phyloP scores from a whole-genome alignment of 345 rosid genomes.

The Euclidium syriacum region DNA sequence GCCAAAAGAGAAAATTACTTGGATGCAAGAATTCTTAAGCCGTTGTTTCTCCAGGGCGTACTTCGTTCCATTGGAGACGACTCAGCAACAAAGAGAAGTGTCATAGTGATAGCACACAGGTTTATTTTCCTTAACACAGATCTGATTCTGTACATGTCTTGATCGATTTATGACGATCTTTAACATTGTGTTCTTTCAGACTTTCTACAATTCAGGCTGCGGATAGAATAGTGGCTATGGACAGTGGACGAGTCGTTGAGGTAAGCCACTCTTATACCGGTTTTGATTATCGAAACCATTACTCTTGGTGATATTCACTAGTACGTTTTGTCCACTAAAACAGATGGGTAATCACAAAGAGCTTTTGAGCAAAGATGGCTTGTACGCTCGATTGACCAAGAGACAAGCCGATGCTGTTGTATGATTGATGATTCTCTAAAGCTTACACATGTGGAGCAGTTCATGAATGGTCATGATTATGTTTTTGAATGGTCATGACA shows the following conservation, averaged over 20 bases:
- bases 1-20: neutral
- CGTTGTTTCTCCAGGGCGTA: slow-evolving; percentile 52
- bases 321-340: neutral
- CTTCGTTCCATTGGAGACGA: slow-evolving; percentile 67
- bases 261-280: slow-evolving; percentile 29
- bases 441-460: neutral
- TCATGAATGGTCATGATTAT: slow-evolving; percentile 25
- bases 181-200: slow-evolving; percentile 36
- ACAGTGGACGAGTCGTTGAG: slow-evolving; percentile 71
- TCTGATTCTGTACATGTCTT: neutral
- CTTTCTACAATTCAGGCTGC: slow-evolving; percentile 94
- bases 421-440: slow-evolving; percentile 34
- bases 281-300: neutral
- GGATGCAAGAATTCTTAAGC: neutral
- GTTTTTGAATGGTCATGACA: slow-evolving; percentile 26
- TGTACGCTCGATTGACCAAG: slow-evolving; percentile 75
- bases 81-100: slow-evolving; percentile 58
- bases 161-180: neutral
- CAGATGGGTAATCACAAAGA: slow-evolving; percentile 86
- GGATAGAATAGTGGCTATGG: slow-evolving; percentile 88
- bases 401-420: slow-evolving; percentile 86
- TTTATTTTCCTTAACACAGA: slow-evolving; percentile 5
- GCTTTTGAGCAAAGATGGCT: slow-evolving; percentile 65
- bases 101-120: slow-evolving; percentile 91
- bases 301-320: neutral